A percentile compares a stretch with the other conserved stretches of the same genome.
Evolutionary conservation across 805 yeast genomes (phyloP).

Genomic region (Sungouiella thailandica): DNA sequence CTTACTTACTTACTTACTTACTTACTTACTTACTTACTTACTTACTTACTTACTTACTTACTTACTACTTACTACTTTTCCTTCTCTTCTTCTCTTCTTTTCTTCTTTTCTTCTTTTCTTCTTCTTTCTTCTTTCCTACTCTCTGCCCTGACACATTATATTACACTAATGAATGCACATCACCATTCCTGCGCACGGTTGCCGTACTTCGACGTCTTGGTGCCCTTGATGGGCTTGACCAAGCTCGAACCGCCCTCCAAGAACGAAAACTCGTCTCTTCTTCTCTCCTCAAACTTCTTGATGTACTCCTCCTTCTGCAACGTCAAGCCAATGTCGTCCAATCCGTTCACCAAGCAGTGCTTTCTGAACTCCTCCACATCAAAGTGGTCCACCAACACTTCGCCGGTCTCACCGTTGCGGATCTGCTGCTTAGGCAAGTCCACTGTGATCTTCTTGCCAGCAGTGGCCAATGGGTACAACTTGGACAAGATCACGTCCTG

Average conservation of each 20-base stretch:
- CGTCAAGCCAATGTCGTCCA: conserved; percentile 95
- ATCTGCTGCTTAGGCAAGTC: conserved; percentile 88
- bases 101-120: too few species aligned
- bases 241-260: conserved; percentile 82
- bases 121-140: too few species aligned
- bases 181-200: conserved; percentile 74
- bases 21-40: too few species aligned
- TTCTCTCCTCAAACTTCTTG: conserved; percentile 62
- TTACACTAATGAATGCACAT: not conserved
- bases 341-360: conserved; percentile 90
- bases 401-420: conserved; percentile 53
- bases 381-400: conserved; percentile 71
- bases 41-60: too few species aligned
- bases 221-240: conserved; percentile 59
- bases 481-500: conserved; percentile 67
- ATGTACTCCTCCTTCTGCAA: conserved; percentile 83
- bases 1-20: too few species aligned
- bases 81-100: too few species aligned
- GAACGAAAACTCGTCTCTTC: conserved; percentile 83
- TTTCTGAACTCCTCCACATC: conserved; percentile 90
- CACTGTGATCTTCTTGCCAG: conserved; percentile 65
- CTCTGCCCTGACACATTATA: not conserved
- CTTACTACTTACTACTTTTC: too few species aligned
- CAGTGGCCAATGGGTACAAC: conserved; percentile 74
- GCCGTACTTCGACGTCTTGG: conserved; percentile 65